Evolutionary conservation across 2,329 filamentous ascomycete species (phyloP), one percentile per base, ranked within the genome.

Genomic region (Teratosphaeria viscida): DNA sequence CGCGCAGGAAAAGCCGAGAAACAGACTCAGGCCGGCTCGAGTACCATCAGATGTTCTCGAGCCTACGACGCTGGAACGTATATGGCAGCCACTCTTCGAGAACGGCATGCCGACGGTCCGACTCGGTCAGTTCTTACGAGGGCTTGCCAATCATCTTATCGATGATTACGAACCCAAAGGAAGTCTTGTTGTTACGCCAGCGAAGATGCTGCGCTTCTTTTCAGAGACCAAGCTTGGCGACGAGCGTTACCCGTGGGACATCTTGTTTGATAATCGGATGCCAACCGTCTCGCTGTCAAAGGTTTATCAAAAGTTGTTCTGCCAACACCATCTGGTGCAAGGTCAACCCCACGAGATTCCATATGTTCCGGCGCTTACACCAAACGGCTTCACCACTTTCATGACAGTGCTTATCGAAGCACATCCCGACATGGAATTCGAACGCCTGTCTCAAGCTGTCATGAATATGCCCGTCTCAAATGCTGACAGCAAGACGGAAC

Each of bases 21-120:
- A 39, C 47, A 58, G 65, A 19, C 35, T 52, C 12, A 56, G 62
- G 34, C 57, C 56, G 37, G 16, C 60, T 14, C 56, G 57, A 26
- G 37, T 60, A n/a, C 57, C 57, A 19, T 57, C 59, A 23, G 54
- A 52, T 14, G n/a, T 34, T n/a, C 10, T 27, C 35, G 82, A 84
- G 61, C 71, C 80, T 62, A 85, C 82, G 1, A 81, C 82, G 1
- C 73, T 88, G 32, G 88, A 92, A 70, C 83, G 82, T 69, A 85
- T 86, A 69, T 95, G 90, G 90, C 87, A 89, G 5, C 79, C 78
- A 10, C 72, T 95, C 2, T 95, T 95, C 69, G 84, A 88, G 54
- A 76, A 79, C 32, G 87, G 86, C 0, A 79, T 81, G 59, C 84
- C 88, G 0, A 92, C 89, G 0, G 73, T 79, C 55, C 80, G 89